Conservation (phyloP, 2,329 filamentous ascomycete genomes). For the Xylaria sp. region DNA sequence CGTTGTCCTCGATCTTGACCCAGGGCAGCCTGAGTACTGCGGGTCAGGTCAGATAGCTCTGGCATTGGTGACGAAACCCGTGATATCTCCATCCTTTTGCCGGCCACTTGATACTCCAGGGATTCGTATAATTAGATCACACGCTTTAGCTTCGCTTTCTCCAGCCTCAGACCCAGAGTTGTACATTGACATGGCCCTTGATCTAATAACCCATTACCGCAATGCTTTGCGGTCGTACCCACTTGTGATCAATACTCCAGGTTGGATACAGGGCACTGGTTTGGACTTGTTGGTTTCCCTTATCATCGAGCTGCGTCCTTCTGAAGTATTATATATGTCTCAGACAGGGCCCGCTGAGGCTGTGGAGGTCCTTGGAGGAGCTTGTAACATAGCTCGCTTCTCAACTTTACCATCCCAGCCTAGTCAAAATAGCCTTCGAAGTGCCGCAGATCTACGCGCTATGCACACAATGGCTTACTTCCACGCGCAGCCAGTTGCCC, state of each 20-base stretch:
- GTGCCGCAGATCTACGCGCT: constrained; percentile 71
- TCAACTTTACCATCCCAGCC: constrained; percentile 68
- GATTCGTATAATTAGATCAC: constrained; percentile 64
- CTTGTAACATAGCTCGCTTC: constrained; percentile 56
- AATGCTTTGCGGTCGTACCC: constrained; percentile 59
- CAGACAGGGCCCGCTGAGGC: constrained; percentile 68
- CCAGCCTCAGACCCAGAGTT: constrained; percentile 74
- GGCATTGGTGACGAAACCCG: constrained; percentile 66
- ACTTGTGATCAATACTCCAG: constrained; percentile 77
- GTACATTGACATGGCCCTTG: constrained; percentile 70
- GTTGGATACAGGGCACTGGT: constrained; percentile 77
- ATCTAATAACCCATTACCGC: constrained; percentile 70
- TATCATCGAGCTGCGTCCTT: constrained; percentile 63
- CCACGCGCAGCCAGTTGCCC: constrained; percentile 57
- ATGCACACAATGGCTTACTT: constrained; percentile 88
- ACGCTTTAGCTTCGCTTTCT: constrained; percentile 72
- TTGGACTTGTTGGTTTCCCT: constrained; percentile 71
- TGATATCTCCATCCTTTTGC: constrained; percentile 74
- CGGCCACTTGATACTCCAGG: constrained; percentile 58
- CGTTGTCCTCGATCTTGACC: constrained; percentile 78
- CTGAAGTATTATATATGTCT: constrained; percentile 75
- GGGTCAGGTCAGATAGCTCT: constrained; percentile 77
- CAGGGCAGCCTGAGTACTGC: constrained; percentile 79
- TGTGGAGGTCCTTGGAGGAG: constrained; percentile 62
- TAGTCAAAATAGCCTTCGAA: constrained; percentile 65